phyloP scores from a whole-genome alignment of 2,329 filamentous ascomycete species.

The Aspergillus sclerotialis region DNA sequence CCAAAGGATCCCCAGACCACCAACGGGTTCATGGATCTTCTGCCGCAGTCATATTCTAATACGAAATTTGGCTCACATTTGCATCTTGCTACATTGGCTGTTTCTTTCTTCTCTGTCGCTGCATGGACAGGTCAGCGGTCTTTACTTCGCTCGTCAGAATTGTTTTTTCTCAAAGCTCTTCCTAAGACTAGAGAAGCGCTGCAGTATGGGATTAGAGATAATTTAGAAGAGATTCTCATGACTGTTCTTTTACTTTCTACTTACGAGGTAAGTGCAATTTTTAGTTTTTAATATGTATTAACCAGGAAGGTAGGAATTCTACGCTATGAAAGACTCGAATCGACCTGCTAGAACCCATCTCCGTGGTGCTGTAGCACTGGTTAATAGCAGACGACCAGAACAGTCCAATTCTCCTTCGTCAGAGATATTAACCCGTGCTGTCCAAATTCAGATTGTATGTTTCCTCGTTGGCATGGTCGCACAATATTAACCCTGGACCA shows the following conservation, averaged over 20 bases:
- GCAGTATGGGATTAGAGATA: constrained; percentile 10
- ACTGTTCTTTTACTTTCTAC: constrained; percentile 19
- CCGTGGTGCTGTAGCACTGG: constrained; percentile 21
- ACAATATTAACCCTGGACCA: background rate
- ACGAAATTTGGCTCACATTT: constrained; percentile 14
- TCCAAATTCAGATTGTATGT: constrained; percentile 21
- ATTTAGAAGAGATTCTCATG: constrained; percentile 17
- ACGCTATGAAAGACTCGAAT: constrained; percentile 16
- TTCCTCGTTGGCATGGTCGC: background rate
- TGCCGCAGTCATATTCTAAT: constrained; percentile 16
- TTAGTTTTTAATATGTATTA: background rate
- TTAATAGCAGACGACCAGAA: constrained; percentile 15
- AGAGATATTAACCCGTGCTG: constrained; percentile 12
- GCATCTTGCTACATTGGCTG: constrained; percentile 16
- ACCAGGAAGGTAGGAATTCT: constrained; percentile 15
- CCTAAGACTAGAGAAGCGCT: constrained; percentile 17
- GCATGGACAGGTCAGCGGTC: constrained; percentile 21
- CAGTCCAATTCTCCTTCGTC: constrained; percentile 8
- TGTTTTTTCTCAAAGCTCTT: constrained; percentile 17
- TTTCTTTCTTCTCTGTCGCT: constrained; percentile 21
- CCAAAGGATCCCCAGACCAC: constrained; percentile 18
- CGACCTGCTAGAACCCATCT: constrained; percentile 18
- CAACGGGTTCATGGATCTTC: constrained; percentile 21
- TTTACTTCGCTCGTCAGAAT: constrained; percentile 15
- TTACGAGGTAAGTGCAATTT: constrained; percentile 16